phyloP scores from a whole-genome alignment of 2,329 filamentous ascomycete genomes.

The Calonectria montana region DNA sequence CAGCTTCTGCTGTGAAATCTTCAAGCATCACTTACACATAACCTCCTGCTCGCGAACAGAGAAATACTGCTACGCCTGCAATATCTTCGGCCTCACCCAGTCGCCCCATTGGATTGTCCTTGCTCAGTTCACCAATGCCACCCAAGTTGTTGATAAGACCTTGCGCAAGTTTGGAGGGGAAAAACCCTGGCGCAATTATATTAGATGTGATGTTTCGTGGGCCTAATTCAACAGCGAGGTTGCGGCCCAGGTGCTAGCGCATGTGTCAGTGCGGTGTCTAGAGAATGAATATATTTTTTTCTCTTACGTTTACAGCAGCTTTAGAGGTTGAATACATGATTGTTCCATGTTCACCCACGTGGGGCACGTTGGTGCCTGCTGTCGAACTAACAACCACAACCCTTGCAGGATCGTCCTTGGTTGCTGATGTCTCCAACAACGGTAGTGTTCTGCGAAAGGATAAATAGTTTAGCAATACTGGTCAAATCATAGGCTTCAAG shows the following conservation, averaged over 20 bases:
- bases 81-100: constrained; percentile 70
- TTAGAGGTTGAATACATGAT: constrained; percentile 77
- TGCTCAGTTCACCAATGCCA: constrained; percentile 62
- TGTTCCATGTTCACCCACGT: constrained; percentile 69
- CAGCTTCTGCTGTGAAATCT: background rate
- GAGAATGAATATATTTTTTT: background rate
- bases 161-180: constrained; percentile 75
- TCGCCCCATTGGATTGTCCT: constrained; percentile 64
- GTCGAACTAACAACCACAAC: constrained; percentile 76
- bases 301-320: constrained; percentile 64
- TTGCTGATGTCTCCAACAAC: constrained; percentile 59
- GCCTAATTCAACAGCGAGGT: constrained; percentile 77
- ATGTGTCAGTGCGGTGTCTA: background rate
- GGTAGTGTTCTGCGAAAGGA: constrained; percentile 36
- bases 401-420: constrained; percentile 63
- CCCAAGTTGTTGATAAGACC: constrained; percentile 72
- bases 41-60: constrained; percentile 62
- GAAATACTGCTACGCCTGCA: constrained; percentile 68
- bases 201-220: constrained; percentile 74
- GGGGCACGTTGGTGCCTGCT: constrained; percentile 72
- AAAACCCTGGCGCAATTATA: constrained; percentile 75
- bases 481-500: background rate
- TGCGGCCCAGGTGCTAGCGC: constrained; percentile 64
- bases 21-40: constrained; percentile 55
- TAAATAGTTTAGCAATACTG: background rate